These are phyloP conservation scores for Cryptococcus sp. DNA, from an alignment of 1,284 basidiomycete species.

Conservation along the genomic window DNA sequence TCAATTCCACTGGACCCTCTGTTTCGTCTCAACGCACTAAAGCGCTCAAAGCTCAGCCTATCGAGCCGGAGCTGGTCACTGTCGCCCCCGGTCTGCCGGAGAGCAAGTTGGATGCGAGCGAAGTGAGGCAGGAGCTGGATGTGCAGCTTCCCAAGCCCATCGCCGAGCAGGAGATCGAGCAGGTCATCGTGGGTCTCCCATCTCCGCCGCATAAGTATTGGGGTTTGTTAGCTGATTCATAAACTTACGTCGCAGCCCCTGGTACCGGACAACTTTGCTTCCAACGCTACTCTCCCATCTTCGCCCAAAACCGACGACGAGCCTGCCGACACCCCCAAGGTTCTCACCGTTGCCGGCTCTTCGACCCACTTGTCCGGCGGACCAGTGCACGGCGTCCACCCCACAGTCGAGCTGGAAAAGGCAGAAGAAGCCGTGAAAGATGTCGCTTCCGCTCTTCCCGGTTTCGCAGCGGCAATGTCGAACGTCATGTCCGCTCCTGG, in stretches of 20 bases:
- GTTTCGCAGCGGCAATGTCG: constrained; percentile 3
- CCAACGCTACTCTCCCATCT: constrained; percentile 14
- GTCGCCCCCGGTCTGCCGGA: constrained; percentile 45
- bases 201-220: not conserved
- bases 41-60: constrained; percentile 24
- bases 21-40: constrained; percentile 25
- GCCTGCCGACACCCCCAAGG: constrained; percentile 60
- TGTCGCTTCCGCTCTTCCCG: constrained; percentile 19
- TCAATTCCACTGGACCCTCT: constrained; percentile 30
- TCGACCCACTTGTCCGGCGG: constrained; percentile 66
- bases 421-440: constrained; percentile 9
- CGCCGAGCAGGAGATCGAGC: constrained; percentile 20
- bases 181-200: constrained; percentile 40
- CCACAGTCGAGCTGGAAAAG: constrained; percentile 16
- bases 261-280: constrained; percentile 47
- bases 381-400: constrained; percentile 64
- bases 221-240: not conserved
- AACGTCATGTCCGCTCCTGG: constrained; percentile 24
- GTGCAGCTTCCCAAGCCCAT: constrained; percentile 28
- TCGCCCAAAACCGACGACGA: constrained; percentile 17
- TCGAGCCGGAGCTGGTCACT: constrained; percentile 29
- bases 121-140: constrained; percentile 14
- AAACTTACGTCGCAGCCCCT: constrained; percentile 36
- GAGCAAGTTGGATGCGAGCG: constrained; percentile 16
- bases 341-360: constrained; percentile 70